Evolutionary conservation across 352 stramenopile genomes (phyloP), one percentile per base, ranked within the genome.

Genomic region (Phytopythium cucurbitacearum): DNA sequence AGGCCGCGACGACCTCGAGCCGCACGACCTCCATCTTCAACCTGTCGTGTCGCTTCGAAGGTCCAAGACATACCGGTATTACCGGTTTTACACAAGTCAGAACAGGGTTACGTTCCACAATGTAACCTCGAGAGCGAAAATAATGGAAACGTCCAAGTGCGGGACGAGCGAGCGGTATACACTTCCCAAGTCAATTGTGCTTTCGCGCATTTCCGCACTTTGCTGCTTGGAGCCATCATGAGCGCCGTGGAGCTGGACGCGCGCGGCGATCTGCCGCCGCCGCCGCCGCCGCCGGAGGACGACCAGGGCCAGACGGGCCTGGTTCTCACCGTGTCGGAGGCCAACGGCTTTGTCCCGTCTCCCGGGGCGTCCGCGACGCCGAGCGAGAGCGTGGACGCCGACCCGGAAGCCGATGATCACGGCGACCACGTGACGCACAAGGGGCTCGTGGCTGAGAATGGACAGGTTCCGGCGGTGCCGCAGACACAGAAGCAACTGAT

Each of bases 1-100:
- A 51, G 0, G 56, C 64, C 7, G 69, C 64, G 5, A 67, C 56
- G 60, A 85, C 73, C 48, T 90, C 76, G 32, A 90, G 51, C 0
- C 69, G 69, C 33, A 90, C 71, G 1, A 58, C 55, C 50, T 80
- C 63, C 64, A 83, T 80, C 32, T 32, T 48, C 2, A 1, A 28
- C 21, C 21, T 28, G 21, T 28, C 21, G 21, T 28, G 21, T 28
- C 21, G 21, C 21, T 28, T 28, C 21, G 2, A 28, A 2, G 1
- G 21, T 28, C 21, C 21, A 28, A 28, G 21, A 28, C 21, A 28
- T 28, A 28, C 21, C 21, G 21, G 2, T 28, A 28, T 28, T 28
- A 28, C 21, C 21, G 21, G 21, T 28, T 28, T 1, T 28, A 28
- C n/a, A 28, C 21, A 1, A 28, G 21, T 28, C 21, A 28, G 21